These are phyloP conservation scores for Stropharia rugosoannulata DNA, from an alignment of 768 basidiomycete species.

Conservation along the genomic window DNA sequence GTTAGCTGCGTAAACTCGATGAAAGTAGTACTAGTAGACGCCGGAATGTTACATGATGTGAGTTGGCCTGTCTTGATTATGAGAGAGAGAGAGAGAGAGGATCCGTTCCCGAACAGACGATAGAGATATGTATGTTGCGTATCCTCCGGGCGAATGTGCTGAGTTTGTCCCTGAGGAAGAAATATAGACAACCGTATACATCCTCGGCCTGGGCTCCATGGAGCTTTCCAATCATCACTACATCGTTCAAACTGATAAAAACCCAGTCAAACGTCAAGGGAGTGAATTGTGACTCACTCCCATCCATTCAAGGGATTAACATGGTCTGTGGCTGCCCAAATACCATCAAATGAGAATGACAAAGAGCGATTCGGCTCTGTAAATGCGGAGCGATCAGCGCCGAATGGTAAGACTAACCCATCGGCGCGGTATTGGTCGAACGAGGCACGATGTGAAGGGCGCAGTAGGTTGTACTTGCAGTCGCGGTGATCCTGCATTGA, in stretches of 20 bases:
- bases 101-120: conserved; percentile 32
- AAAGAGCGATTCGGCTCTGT: conserved; percentile 39
- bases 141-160: conserved; percentile 34
- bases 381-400: conserved; percentile 38
- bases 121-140: conserved; percentile 28
- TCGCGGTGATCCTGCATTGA: conserved; percentile 37
- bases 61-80: conserved; percentile 20
- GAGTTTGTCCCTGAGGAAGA: conserved; percentile 40
- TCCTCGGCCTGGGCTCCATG: conserved; percentile 41
- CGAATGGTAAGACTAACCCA: conserved; percentile 50
- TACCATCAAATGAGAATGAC: conserved; percentile 33
- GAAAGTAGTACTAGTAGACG: conserved; percentile 30
- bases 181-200: conserved; percentile 51
- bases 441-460: conserved; percentile 44
- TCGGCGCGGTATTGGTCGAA: conserved; percentile 35
- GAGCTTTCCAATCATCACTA: conserved; percentile 32
- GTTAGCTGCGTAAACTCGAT: conserved; percentile 49
- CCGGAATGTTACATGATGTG: conserved; percentile 17
- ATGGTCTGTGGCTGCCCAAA: conserved; percentile 38
- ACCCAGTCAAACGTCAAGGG: too few species aligned
- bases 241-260: conserved; percentile 27
- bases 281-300: conserved; percentile 32
- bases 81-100: conserved; percentile 26
- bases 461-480: conserved; percentile 32
- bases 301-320: conserved; percentile 42